phyloP scores from a whole-genome alignment of 495 filamentous ascomycete genomes.

The Penicillium malachiteum region DNA sequence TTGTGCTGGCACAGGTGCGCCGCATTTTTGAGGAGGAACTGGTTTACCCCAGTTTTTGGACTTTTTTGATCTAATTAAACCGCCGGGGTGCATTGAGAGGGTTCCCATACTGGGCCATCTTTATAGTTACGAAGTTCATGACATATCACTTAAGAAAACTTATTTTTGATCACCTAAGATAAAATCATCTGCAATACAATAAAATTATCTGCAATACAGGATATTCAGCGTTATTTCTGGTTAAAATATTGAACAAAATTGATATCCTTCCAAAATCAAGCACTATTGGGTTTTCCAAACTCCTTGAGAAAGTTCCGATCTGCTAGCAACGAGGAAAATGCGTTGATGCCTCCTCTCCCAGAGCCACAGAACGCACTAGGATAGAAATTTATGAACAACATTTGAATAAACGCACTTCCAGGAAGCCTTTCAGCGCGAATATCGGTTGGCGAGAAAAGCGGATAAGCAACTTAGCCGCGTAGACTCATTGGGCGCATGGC shows the following conservation, averaged over 20 bases:
- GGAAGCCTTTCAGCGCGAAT: not conserved
- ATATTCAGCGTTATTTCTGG: not conserved
- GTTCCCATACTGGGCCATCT: not conserved
- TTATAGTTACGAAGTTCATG: slow-evolving; percentile 25
- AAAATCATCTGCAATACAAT: slow-evolving; percentile 12
- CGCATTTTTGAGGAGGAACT: slow-evolving; percentile 98
- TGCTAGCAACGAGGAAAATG: not conserved
- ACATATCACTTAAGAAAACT: slow-evolving; percentile 4
- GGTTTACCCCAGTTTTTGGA: slow-evolving; percentile 98
- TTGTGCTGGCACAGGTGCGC: slow-evolving; percentile 93
- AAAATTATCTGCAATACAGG: slow-evolving; percentile 12
- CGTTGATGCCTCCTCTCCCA: not conserved
- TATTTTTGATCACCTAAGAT: too few species aligned
- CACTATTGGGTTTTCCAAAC: not conserved
- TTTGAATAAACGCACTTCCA: not conserved
- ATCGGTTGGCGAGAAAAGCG: not conserved
- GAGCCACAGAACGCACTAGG: not conserved
- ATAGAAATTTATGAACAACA: slow-evolving; percentile 7
- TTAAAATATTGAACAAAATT: slow-evolving; percentile 2
- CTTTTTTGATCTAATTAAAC: slow-evolving; percentile 68
- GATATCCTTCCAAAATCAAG: not conserved
- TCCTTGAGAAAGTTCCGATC: not conserved
- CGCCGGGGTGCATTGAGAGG: too few species aligned
- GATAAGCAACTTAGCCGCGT: too few species aligned
- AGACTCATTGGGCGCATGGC: too few species aligned